Evolutionary conservation across 108 stramenopile species (phyloP), one percentile per base, ranked within the genome.

Genomic region (Seminavis robusta): DNA sequence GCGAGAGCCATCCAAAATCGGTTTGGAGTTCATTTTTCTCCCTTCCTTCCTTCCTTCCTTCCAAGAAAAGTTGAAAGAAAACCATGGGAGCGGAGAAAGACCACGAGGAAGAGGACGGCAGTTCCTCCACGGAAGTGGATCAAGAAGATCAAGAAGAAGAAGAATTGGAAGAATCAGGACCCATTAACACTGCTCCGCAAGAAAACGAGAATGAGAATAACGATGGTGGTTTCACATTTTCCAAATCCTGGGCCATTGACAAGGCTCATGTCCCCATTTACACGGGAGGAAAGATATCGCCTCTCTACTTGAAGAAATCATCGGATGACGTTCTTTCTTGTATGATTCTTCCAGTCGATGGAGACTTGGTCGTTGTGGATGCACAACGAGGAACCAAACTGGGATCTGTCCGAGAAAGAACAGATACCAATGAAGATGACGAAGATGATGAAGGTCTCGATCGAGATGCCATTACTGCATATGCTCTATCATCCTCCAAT

Each of bases 201-300:
- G 36, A 37, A 37, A 37, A 11, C 36, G 13, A 37, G 13, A 37
- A 37, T 13, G 13, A 13, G 13, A 37, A 37, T 37, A 13, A 11
- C 36, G 36, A 37, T 37, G 36, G 10, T 13, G n/a, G n/a, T n/a
- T n/a, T n/a, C n/a, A 59, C 45, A 5, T 63, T 92, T 33, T 93
- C 91, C n/a, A 93, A 87, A 79, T 89, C 87, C 1, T 93, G 91
- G 91, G 31, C 81, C 8, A 60, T 74, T 27, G 49, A 56, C 1
- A 65, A 74, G 1, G 79, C 85, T 5, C 91, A 89, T 62, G 74
- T 77, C 15, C 87, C 86, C 1, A 88, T 80, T 27, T 93, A 83
- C 59, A 80, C 85, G 5, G 91, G 91, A 15, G 91, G 91, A 13
- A 87, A 72, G 16, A 68, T 93, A 13, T 51, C 57, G 26, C 64